Percentiles rank a stretch among this genome's conserved stretches.
Conservation (phyloP, 768 basidiomycete genomes). For the Multifurca ochricompacta region DNA sequence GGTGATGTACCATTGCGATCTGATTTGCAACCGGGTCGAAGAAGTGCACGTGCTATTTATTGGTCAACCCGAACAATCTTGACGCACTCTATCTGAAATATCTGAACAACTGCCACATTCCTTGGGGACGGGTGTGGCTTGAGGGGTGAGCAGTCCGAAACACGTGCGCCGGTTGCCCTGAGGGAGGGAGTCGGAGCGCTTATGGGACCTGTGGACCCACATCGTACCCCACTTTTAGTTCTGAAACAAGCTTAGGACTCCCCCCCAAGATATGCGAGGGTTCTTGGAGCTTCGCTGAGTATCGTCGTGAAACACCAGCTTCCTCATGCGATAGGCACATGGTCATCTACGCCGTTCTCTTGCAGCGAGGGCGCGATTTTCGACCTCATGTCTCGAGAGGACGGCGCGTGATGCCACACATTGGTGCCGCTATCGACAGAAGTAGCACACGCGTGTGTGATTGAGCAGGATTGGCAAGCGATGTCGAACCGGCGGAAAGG, state of each 20-base stretch:
- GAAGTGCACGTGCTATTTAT: too few relatives aligned
- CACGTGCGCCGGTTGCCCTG: not conserved
- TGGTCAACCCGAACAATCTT: not conserved
- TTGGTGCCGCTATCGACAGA: not conserved
- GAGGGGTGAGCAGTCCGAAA: not conserved
- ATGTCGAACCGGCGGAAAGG: not conserved
- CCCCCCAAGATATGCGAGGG: not conserved
- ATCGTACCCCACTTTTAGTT: not conserved
- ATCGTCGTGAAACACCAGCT: not conserved
- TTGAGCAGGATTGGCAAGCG: constrained; percentile 11
- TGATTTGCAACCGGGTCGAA: too few relatives aligned
- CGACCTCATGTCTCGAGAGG: not conserved
- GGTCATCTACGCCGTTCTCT: not conserved
- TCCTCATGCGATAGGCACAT: not conserved
- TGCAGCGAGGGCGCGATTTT: not conserved
- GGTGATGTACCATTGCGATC: not conserved
- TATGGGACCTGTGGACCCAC: not conserved
- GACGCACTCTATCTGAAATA: constrained; percentile 2
- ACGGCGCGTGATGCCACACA: not conserved
- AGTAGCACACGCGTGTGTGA: not conserved
- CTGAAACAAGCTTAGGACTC: not conserved
- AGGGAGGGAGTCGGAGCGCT: not conserved
- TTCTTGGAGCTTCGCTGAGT: not conserved
- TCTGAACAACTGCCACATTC: not conserved
- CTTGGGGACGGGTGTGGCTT: not conserved